A percentile compares a stretch with the other conserved stretches of the same genome.
These are phyloP conservation scores for Acer saccharum DNA, from an alignment of 345 rosid species.

Conservation along the genomic window DNA sequence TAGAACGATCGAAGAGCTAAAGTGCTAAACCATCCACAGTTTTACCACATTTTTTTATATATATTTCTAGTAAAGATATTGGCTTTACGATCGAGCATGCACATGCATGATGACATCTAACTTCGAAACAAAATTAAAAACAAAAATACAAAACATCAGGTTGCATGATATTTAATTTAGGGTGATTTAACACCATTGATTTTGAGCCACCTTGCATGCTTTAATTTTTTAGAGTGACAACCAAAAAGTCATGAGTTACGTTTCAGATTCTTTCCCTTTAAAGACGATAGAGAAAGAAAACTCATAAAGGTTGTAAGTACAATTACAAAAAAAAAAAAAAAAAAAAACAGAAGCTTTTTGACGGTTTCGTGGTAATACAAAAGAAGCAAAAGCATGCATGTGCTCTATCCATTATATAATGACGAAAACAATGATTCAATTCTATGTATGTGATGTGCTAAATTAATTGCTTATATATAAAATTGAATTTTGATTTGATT, in stretches of 20 bases:
- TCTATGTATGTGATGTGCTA: too few species aligned
- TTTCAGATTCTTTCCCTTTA: slow-evolving; percentile 1
- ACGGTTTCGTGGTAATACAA: background rate
- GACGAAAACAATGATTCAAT: too few species aligned
- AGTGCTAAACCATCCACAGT: background rate
- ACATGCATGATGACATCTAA: background rate
- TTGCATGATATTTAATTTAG: background rate
- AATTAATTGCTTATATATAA: too few species aligned
- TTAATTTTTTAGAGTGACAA: background rate
- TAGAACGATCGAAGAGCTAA: too few species aligned
- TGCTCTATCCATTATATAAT: slow-evolving; percentile 1
- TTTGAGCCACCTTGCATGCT: background rate
- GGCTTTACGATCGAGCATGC: background rate
- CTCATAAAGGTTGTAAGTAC: background rate
- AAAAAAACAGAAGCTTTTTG: background rate
- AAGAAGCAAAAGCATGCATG: background rate
- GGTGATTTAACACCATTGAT: background rate
- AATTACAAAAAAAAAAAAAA: background rate
- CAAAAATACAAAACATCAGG: background rate
- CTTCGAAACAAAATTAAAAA: slow-evolving; percentile 3
- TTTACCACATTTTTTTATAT: background rate
- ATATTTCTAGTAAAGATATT: background rate
- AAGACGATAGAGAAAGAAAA: background rate
- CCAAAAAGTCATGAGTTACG: background rate
- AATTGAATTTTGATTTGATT: too few species aligned